phyloP scores from a whole-genome alignment of 2,329 filamentous ascomycete species.

The Sporothrix globosa region DNA sequence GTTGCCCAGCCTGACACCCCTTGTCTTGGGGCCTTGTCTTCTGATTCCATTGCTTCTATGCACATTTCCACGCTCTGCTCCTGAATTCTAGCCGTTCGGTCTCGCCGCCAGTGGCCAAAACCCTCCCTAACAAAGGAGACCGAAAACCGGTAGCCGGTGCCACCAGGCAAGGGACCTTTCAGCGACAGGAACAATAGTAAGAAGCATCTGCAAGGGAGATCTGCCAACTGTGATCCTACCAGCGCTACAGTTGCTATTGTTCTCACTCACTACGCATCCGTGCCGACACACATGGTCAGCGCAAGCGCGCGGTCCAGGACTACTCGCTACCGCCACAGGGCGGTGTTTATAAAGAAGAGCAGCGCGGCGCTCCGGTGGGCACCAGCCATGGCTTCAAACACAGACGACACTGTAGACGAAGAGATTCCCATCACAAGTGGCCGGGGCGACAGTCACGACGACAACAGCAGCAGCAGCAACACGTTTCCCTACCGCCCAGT shows the following conservation, averaged over 20 bases:
- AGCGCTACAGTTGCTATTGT: conserved; percentile 32
- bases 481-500: conserved; percentile 1
- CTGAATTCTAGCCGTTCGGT: background rate
- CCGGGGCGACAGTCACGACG: conserved; percentile 1
- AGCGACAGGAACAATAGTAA: conserved; percentile 34
- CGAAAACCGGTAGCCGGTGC: conserved; percentile 1
- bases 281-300: conserved; percentile 32
- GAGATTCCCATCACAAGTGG: conserved; percentile 27
- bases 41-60: background rate
- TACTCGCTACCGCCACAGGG: conserved; percentile 35
- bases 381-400: conserved; percentile 30
- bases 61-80: background rate
- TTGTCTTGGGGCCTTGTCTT: background rate
- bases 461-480: background rate
- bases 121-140: background rate
- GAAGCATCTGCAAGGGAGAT: conserved; percentile 12
- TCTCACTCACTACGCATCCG: conserved; percentile 9
- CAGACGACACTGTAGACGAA: conserved; percentile 29
- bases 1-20: background rate
- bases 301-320: conserved; percentile 29
- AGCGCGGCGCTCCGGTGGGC: conserved; percentile 10
- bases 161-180: conserved; percentile 19
- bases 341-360: conserved; percentile 37
- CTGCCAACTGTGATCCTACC: background rate
- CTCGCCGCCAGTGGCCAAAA: background rate